Evolutionary conservation across 2,329 filamentous ascomycete genomes (phyloP).

Genomic region (Hymenoscyphus fraxineus): DNA sequence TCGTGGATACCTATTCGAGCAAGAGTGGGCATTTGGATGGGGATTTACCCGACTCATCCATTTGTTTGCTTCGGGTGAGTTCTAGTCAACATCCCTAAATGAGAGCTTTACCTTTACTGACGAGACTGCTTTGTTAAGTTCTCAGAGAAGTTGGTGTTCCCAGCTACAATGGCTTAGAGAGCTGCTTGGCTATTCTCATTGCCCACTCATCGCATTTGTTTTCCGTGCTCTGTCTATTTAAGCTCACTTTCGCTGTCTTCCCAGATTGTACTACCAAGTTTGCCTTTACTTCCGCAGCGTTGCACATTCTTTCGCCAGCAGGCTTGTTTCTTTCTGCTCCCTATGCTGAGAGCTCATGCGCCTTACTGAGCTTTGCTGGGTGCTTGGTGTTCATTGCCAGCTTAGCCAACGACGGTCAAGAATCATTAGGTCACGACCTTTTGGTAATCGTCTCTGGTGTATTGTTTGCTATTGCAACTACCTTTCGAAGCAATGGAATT

Average conservation of each 20-base stretch:
- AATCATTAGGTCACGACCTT: conserved; percentile 38
- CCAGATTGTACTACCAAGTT: conserved; percentile 41
- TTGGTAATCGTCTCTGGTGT: conserved; percentile 60
- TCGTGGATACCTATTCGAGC: conserved; percentile 68
- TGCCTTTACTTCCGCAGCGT: conserved; percentile 63
- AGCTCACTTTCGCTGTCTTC: conserved; percentile 57
- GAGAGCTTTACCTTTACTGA: neutral
- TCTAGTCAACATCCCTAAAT: neutral
- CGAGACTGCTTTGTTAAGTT: conserved; percentile 13
- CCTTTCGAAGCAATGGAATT: conserved; percentile 81
- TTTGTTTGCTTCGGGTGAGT: conserved; percentile 26
- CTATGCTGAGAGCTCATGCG: conserved; percentile 77
- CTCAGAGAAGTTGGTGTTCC: conserved; percentile 30
- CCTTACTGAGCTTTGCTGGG: conserved; percentile 71
- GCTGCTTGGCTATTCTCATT: conserved; percentile 59
- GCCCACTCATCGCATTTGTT: conserved; percentile 73
- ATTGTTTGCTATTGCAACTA: conserved; percentile 67
- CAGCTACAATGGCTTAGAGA: conserved; percentile 38
- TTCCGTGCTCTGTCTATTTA: conserved; percentile 69
- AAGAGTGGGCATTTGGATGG: conserved; percentile 80
- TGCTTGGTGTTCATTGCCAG: conserved; percentile 63
- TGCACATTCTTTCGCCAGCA: conserved; percentile 83
- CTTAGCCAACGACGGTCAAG: conserved; percentile 36
- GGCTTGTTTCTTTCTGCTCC: conserved; percentile 87
- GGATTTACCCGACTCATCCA: conserved; percentile 43